phyloP scores from a whole-genome alignment of 1,139 yeast genomes.

The Lodderomyces jiufengensis region DNA sequence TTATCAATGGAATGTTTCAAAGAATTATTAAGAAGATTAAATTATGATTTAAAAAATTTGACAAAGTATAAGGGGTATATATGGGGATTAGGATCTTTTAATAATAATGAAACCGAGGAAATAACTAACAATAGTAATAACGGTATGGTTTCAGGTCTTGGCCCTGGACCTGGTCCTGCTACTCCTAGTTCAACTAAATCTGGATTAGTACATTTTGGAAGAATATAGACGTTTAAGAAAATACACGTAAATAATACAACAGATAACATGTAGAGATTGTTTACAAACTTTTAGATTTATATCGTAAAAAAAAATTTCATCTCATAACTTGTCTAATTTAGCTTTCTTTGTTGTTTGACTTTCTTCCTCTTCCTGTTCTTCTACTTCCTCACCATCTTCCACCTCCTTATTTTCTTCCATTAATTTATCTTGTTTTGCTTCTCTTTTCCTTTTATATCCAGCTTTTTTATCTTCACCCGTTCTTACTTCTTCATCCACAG shows the following conservation, averaged over 20 bases:
- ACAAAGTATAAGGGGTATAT: slow-evolving; percentile 47
- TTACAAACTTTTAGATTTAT: neutral
- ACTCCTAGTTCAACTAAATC: slow-evolving; percentile 22
- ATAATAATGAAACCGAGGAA: slow-evolving; percentile 15
- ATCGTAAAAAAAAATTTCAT: neutral
- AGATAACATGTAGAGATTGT: neutral
- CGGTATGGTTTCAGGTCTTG: no score
- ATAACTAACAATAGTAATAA: no score
- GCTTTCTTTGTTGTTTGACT: neutral
- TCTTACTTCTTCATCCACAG: slow-evolving; percentile 53
- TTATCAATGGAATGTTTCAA: slow-evolving; percentile 57
- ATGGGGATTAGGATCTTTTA: slow-evolving; percentile 47
- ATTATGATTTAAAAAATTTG: slow-evolving; percentile 33
- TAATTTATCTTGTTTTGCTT: neutral
- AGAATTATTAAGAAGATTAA: slow-evolving; percentile 47
- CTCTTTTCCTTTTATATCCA: slow-evolving; percentile 49
- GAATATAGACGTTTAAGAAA: slow-evolving; percentile 10
- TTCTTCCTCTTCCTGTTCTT: no score
- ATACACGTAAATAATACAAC: neutral
- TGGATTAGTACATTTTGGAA: slow-evolving; percentile 33
- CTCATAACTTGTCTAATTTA: neutral
- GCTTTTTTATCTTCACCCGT: slow-evolving; percentile 57
- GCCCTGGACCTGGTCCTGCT: slow-evolving; percentile 24
- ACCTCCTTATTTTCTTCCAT: slow-evolving; percentile 1
- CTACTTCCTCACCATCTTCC: no score